Base-by-base conservation (phyloP, 2,329 filamentous ascomycete species). In the Periconia macrospinosa region DNA sequence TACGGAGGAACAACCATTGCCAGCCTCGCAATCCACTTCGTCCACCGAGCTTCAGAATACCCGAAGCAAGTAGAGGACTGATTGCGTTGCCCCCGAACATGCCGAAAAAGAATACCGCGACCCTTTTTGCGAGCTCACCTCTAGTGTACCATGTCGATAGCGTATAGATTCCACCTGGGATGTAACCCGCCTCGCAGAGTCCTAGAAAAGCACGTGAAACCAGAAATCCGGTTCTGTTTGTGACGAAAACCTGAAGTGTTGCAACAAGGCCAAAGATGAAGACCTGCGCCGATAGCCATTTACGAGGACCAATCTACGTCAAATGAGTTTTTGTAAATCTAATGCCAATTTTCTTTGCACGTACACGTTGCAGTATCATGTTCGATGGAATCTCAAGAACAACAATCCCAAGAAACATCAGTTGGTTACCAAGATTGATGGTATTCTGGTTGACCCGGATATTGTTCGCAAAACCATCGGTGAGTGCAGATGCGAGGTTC, bases 361-460 rank as follows among this genome's bases (percentile, higher is more conserved):
- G 52, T 41, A 65, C 62, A 2, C 63, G 56, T 70, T 54, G 80
- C 2, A 80, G 62, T 1, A 76, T 63, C 56, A 83, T 72, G 56
- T 83, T 83, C 17, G 76, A 80, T 0, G 80, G 81, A 2, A 83
- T 82, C 52, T 83, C 79, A 1, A 81, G 62, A 1, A 80, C 59
- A 1, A 82, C 77, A 9, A 80, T 80, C 0, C 78, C 78, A 30
- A 80, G 67, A 54, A 80, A 82, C 78, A 83, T 80, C 9, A 83
- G 62, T 56, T 82, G 80, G 52, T 83, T 82, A 0, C 81, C 80
- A 0, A 82, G 62, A 49, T 83, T 83, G 54, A 83, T 76, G 0
- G 76, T 80, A 19, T 75, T 73, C 54, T 81, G 78, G 33, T 70
- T 66, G 7, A 82, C 70, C 0, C 60, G 54, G 30, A 81, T 78